Percentiles rank a stretch among this genome's conserved stretches.
Conservation (phyloP, 1,139 yeast genomes). For the Nadsonia commutata region DNA sequence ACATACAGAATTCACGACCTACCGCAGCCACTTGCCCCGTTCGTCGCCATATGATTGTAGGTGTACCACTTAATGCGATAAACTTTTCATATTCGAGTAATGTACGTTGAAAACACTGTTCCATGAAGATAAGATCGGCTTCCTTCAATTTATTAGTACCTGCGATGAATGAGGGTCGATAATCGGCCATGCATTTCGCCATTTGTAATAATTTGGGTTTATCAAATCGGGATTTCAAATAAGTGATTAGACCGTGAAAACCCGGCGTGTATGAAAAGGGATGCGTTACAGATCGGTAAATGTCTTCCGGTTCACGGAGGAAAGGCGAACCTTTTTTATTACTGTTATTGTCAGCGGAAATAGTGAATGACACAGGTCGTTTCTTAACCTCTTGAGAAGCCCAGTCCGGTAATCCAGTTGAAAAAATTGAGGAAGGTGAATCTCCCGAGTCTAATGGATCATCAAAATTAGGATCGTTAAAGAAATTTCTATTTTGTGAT, state of each 20-base stretch:
- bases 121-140: constrained; percentile 88
- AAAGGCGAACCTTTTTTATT: constrained; percentile 32
- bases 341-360: neutral
- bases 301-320: constrained; percentile 47
- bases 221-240: constrained; percentile 56
- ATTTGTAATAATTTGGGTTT: constrained; percentile 59
- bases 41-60: constrained; percentile 89
- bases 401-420: constrained; percentile 11
- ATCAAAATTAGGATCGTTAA: neutral
- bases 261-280: constrained; percentile 90
- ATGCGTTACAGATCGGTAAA: constrained; percentile 53
- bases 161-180: constrained; percentile 85
- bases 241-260: constrained; percentile 66
- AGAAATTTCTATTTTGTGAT: neutral
- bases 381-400: constrained; percentile 16
- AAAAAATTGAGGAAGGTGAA: constrained; percentile 6
- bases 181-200: constrained; percentile 80
- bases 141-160: constrained; percentile 79
- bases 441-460: constrained; percentile 1
- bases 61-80: constrained; percentile 76
- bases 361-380: constrained; percentile 1
- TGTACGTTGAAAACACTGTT: constrained; percentile 88
- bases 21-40: constrained; percentile 93
- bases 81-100: constrained; percentile 76
- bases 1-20: constrained; percentile 76